Evolutionary conservation across 2,329 filamentous ascomycete genomes (phyloP), one percentile per base, ranked within the genome.

Genomic region (Trichoderma endophyticum): DNA sequence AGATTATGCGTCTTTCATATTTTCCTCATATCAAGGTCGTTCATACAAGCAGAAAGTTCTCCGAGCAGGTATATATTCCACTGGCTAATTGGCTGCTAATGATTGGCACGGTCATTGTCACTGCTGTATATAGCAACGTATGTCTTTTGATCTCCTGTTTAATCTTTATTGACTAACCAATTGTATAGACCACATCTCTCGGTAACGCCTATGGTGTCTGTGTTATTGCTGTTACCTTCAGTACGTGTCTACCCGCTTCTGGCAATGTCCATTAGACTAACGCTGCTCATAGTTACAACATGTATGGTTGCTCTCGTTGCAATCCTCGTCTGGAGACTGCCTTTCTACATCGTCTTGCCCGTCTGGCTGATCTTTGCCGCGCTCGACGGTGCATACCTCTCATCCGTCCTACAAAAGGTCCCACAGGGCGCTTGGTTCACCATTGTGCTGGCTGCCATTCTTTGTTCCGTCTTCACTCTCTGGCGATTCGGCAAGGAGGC

Each of bases 351-450:
- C n/a, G 89, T 94, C 8, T 77, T 90, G 43, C 76, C 89, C 0
- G 83, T 89, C 1, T 93, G 89, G 81, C 82, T 93, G 0, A 79
- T 88, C 24, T 90, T 94, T 73, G 88, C 87, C n/a, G 83, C 83
- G 2, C 82, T 93, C 66, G 92, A 95, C 76, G 90, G 90, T 7
- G 83, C 91, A 0, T 95, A 90, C 77, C 84, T 95, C 4, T 91
- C 90, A 0, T 89, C 92, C 0, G 88, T 91, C 0, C 83, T 94
- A 1, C 90, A 85, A 62, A 95, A 95, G 78, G 90, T 95, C 0
- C 92, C 92, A 0, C 85, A 90, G 11, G 92, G 92, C 1, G 92
- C 91, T 2, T 95, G 92, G 92, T 93, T 95, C 77, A 94, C 92
- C 0, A 82, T 94, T 2, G 84, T 89, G 0, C 84, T 95, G 6